Evolutionary conservation across 2,329 filamentous ascomycete genomes (phyloP).

Genomic region (Neonectria coccinea): DNA sequence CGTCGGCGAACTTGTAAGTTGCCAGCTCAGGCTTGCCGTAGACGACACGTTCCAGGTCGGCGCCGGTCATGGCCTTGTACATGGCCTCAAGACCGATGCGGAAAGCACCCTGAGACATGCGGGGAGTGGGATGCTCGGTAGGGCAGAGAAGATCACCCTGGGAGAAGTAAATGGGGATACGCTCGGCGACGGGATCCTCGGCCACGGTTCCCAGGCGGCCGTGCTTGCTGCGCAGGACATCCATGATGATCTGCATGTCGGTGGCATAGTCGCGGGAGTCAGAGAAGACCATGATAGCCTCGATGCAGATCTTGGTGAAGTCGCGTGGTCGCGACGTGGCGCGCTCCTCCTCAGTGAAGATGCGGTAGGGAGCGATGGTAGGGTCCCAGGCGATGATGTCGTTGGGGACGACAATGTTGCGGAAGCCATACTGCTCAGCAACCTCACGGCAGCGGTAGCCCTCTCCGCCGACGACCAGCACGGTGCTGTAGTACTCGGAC

Average conservation of each 20-base stretch:
- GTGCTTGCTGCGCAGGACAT: constrained; percentile 81
- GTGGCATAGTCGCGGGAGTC: constrained; percentile 93
- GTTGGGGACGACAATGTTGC: constrained; percentile 82
- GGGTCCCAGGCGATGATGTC: constrained; percentile 82
- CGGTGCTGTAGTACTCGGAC: constrained; percentile 80
- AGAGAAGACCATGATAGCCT: constrained; percentile 90
- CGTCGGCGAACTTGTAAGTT: constrained; percentile 79
- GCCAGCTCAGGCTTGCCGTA: constrained; percentile 76
- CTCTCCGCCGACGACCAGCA: constrained; percentile 80
- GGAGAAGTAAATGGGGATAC: constrained; percentile 81
- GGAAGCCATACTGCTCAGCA: constrained; percentile 76
- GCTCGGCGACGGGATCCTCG: constrained; percentile 55
- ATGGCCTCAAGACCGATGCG: constrained; percentile 80
- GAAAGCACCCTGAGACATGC: constrained; percentile 90
- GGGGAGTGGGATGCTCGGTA: constrained; percentile 80
- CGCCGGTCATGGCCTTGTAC: constrained; percentile 75
- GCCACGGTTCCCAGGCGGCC: constrained; percentile 77
- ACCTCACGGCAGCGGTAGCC: constrained; percentile 73
- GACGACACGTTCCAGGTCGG: constrained; percentile 45
- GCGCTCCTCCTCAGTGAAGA: constrained; percentile 71
- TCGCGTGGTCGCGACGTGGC: constrained; percentile 75
- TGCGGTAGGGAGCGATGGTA: constrained; percentile 82
- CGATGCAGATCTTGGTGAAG: constrained; percentile 82
- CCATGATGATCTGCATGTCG: constrained; percentile 82
- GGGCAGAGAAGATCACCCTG: constrained; percentile 91